These are phyloP conservation scores for Lecanicillium sp. DNA, from an alignment of 2,329 filamentous ascomycete genomes.

Conservation along the genomic window DNA sequence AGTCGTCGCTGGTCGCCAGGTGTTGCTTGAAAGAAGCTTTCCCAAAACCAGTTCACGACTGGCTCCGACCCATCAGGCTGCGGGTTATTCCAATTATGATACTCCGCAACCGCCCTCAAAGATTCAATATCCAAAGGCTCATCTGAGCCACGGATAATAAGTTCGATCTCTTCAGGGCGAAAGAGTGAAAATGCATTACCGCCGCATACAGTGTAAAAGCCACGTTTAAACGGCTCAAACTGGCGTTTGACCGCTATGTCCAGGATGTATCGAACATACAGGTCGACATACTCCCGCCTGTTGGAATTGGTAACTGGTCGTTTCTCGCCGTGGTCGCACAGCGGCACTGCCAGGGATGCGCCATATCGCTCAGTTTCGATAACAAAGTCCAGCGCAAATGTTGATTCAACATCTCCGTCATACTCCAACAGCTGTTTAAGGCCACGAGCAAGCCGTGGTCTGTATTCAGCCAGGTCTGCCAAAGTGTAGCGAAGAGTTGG, in stretches of 20 bases:
- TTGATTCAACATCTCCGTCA: conserved; percentile 73
- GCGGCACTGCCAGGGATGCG: conserved; percentile 54
- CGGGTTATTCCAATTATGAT: conserved; percentile 66
- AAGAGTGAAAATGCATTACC: conserved; percentile 85
- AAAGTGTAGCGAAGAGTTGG: conserved; percentile 65
- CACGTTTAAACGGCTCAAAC: conserved; percentile 89
- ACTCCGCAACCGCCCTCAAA: conserved; percentile 67
- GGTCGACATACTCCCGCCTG: conserved; percentile 75
- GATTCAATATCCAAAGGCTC: conserved; percentile 73
- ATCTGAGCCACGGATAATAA: conserved; percentile 77
- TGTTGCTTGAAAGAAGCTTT: conserved; percentile 60
- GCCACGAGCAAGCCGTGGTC: conserved; percentile 67
- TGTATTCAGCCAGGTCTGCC: conserved; percentile 76
- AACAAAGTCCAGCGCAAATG: conserved; percentile 77
- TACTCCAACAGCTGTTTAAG: conserved; percentile 72
- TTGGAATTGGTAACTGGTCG: conserved; percentile 78
- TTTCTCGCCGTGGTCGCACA: conserved; percentile 66
- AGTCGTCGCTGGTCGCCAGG: conserved; percentile 68
- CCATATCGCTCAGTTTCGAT: conserved; percentile 73
- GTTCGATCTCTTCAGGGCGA: conserved; percentile 83
- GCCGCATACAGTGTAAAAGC: conserved; percentile 87
- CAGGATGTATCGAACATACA: conserved; percentile 74
- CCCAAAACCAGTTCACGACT: conserved; percentile 82
- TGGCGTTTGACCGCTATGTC: conserved; percentile 72
- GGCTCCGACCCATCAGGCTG: conserved; percentile 53